Base-by-base conservation (phyloP, 345 rosid species). In the Gossypium herbaceum region DNA sequence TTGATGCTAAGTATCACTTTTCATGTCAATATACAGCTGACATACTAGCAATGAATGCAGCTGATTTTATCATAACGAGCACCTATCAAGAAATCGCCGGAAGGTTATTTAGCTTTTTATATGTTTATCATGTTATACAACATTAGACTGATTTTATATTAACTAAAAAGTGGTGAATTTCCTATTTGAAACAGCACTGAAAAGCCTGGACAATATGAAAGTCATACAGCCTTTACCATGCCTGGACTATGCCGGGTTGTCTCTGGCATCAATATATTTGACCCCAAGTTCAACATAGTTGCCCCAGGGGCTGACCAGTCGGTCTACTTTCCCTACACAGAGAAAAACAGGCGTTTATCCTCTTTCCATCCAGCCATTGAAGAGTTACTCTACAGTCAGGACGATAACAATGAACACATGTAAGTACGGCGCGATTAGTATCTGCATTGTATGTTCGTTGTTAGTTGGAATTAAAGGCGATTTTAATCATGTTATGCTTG, bases 61-160 rank as follows among this genome's bases (percentile, higher is more conserved):
- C 98, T 11, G 98, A 95, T 82, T 95, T 95, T 76, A 80, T 93
- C 81, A 89, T 95, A 27, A 87, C 91, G 9, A 95, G 99, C 84
- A 93, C 96, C 11, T 95, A 91, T 77, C 98, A 95, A 78, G 98
- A 95, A 85, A 95, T 95, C 43, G 97, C 97, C 7, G 99, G 99
- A 84, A 95, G 94, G 98, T 87, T 60, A 16, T 60, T 15, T 68
- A 8, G 12, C 11, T 2, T 16, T 16, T 48, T 13, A 24, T 25
- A 68, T 48, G 56, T 45, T 45, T 0, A 24, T 68, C 7, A 3
- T 68, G 19, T 65, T 50, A 77, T 45, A n/a, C 74, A 60, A n/a
- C 58, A 54, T 15, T 52, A 59, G 69, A 69, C 29, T 41, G 68
- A 69, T 39, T 52, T 24, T 48, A 24, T 20, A 34, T 24, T 15